Base-by-base conservation (phyloP, 306 rosid species). In the Pterocarpus santalinus region DNA sequence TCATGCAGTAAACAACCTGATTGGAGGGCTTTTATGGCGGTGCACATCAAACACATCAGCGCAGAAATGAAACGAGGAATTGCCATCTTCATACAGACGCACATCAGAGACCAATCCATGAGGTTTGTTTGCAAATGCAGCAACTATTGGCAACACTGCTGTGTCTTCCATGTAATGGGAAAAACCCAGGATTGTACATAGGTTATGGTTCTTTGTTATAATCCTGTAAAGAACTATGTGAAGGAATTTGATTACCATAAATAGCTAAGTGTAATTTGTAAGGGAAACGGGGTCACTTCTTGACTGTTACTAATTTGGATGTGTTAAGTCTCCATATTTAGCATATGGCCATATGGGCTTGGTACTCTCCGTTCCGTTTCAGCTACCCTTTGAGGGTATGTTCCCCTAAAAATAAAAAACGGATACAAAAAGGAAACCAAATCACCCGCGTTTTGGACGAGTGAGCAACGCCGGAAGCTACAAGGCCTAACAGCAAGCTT, bases 1-100 rank as follows among this genome's bases (percentile, higher is more conserved):
- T 81, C 99, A 95, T 84, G 98, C 96, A 7, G 34, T 85, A 78
- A 95, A 90, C 89, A 95, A 95, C 72, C 80, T 95, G 84, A 85
- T 90, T 65, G 99, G 97, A 61, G 98, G 97, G 60, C 62, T 93
- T 39, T 69, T 90, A 62, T 95, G 98, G 99, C 87, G 76, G 13
- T 93, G 84, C 84, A 49, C 86, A 58, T 89, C 94, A 76, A 79
- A 74, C 5, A 41, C 88, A 49, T 81, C 87, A 8, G 61, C 84
- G 41, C 69, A 69, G 69, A 83, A 77, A 66, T 61, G 65, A 47
- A 61, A 61, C 8, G 75, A 70, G 65, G 41, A 17, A 51, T 65
- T 71, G 43, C 11, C 76, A 76, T 77, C 72, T 71, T 38, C 15
- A 46, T 13, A 69, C 41, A 58, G 3, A 47, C 53, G 10, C 15